Percentiles rank a stretch among this genome's conserved stretches.
These are phyloP conservation scores for Gnomoniopsis smithogilvyi DNA, from an alignment of 2,329 filamentous ascomycete species.

Conservation along the genomic window DNA sequence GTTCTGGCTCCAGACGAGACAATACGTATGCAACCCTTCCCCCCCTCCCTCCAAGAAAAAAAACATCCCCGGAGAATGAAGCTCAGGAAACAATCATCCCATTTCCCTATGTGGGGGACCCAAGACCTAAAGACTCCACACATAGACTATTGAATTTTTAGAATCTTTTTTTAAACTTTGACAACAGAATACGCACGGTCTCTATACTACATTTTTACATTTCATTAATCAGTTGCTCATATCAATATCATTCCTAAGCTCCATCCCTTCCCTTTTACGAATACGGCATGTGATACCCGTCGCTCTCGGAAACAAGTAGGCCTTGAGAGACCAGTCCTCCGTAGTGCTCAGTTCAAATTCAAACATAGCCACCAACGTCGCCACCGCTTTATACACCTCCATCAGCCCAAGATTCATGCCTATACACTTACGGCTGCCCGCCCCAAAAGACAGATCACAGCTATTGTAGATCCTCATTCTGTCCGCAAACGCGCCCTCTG, in stretches of 20 bases:
- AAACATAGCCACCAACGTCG: slow-evolving; percentile 37
- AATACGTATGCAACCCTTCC: too few relatives aligned
- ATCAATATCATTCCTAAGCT: slow-evolving; percentile 2
- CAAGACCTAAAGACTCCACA: too few relatives aligned
- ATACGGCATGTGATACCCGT: slow-evolving; percentile 1
- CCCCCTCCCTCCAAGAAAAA: too few relatives aligned
- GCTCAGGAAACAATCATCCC: too few relatives aligned
- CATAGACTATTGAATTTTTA: too few relatives aligned
- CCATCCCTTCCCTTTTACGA: background rate
- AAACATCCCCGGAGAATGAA: too few relatives aligned
- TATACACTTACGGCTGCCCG: slow-evolving; percentile 31
- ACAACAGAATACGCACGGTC: too few relatives aligned
- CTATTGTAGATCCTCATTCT: slow-evolving; percentile 33
- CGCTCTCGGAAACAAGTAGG: slow-evolving; percentile 4
- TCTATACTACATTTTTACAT: background rate
- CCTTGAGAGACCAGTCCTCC: slow-evolving; percentile 5
- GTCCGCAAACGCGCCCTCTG: slow-evolving; percentile 27
- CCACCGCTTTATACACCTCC: slow-evolving; percentile 33
- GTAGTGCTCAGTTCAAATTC: slow-evolving; percentile 1
- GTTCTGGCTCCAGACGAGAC: too few relatives aligned
- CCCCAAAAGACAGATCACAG: slow-evolving; percentile 32
- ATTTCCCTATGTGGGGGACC: too few relatives aligned
- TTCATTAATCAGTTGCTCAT: background rate
- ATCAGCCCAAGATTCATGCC: slow-evolving; percentile 30
- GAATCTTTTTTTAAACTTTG: too few relatives aligned